These are phyloP conservation scores for Fallopia convolvulus DNA, from an alignment of 148 eudicot species.

Conservation along the genomic window DNA sequence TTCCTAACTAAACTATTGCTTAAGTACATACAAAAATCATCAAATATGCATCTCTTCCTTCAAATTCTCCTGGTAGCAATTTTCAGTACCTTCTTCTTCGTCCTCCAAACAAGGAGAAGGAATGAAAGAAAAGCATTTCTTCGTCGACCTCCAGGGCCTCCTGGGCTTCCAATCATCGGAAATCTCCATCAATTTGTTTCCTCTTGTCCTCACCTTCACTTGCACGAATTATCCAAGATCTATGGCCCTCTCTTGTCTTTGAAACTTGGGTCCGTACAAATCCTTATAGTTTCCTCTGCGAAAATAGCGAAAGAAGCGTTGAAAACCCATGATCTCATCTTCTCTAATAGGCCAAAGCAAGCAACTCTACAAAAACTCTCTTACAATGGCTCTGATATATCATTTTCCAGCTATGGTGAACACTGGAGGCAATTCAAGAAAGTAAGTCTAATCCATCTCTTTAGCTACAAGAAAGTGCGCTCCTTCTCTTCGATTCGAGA, in stretches of 20 bases:
- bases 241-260: slow-evolving; percentile 25
- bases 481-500: slow-evolving; percentile 16
- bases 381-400: slow-evolving; percentile 19
- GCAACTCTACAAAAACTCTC: slow-evolving; percentile 15
- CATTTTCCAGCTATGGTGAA: slow-evolving; percentile 14
- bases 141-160: slow-evolving; percentile 24
- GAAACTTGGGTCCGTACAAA: slow-evolving; percentile 11
- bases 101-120: not conserved
- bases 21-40: not conserved
- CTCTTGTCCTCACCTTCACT: slow-evolving; percentile 15
- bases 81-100: not conserved
- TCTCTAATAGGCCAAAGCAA: slow-evolving; percentile 15
- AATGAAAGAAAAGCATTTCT: not conserved
- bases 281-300: slow-evolving; percentile 21
- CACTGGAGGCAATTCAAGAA: slow-evolving; percentile 19
- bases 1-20: too few species aligned
- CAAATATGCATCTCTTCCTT: not conserved
- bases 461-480: slow-evolving; percentile 20
- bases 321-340: slow-evolving; percentile 21
- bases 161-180: slow-evolving; percentile 25
- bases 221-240: slow-evolving; percentile 19
- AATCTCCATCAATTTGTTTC: slow-evolving; percentile 20
- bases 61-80: not conserved
- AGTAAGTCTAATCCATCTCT: slow-evolving; percentile 17
- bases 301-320: slow-evolving; percentile 18